Evolutionary conservation across 306 rosid species (phyloP).

Genomic region (Lagenaria siceraria): DNA sequence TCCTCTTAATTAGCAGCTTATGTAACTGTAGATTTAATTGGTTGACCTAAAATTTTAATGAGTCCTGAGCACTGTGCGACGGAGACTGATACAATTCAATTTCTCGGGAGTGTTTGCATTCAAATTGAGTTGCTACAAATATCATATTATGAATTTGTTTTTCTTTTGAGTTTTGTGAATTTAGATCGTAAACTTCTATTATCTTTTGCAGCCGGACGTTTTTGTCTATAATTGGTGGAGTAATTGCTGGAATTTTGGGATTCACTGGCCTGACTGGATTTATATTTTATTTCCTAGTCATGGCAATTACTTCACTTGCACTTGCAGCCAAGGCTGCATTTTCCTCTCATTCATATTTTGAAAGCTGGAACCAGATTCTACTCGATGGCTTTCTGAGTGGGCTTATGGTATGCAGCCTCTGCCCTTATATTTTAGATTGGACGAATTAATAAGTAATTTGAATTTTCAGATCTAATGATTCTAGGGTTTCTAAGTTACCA

Average conservation of each 20-base stretch:
- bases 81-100: too few species aligned
- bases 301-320: conserved; percentile 62
- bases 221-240: conserved; percentile 85
- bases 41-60: background rate
- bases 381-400: conserved; percentile 70
- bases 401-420: conserved; percentile 42
- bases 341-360: conserved; percentile 52
- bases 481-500: background rate
- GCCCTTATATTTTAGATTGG: background rate
- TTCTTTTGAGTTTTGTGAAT: background rate
- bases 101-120: background rate
- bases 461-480: background rate
- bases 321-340: conserved; percentile 55
- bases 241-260: conserved; percentile 91
- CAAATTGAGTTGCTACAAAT: background rate
- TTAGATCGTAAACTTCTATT: background rate
- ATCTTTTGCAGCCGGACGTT: conserved; percentile 78
- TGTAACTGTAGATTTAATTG: background rate
- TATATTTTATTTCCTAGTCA: conserved; percentile 59
- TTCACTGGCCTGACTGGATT: conserved; percentile 76
- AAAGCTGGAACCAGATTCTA: conserved; percentile 53
- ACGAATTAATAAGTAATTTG: background rate
- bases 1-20: background rate
- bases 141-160: background rate
- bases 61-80: background rate